phyloP scores from a whole-genome alignment of 2,329 filamentous ascomycete genomes.

The Ceratocystis papillata region DNA sequence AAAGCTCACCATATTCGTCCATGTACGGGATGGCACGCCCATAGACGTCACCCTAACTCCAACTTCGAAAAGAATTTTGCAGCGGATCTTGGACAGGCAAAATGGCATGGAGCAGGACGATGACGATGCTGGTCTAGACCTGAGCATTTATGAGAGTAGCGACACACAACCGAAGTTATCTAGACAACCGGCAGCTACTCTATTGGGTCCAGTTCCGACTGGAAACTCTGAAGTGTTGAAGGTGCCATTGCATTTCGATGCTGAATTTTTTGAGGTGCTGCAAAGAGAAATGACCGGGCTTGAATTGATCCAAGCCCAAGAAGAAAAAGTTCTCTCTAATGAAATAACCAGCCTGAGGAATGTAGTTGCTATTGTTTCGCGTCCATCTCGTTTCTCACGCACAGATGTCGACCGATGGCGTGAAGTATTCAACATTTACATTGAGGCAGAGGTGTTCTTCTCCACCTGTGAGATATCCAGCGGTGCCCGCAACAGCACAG shows the following conservation, averaged over 20 bases:
- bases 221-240: slow-evolving; percentile 41
- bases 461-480: slow-evolving; percentile 62
- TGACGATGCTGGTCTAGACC: not conserved
- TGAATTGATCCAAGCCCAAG: slow-evolving; percentile 54
- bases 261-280: slow-evolving; percentile 68
- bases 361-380: slow-evolving; percentile 53
- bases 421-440: slow-evolving; percentile 68
- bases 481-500: slow-evolving; percentile 53
- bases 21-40: slow-evolving; percentile 54
- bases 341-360: slow-evolving; percentile 55
- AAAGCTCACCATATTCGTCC: slow-evolving; percentile 58
- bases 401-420: slow-evolving; percentile 67
- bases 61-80: slow-evolving; percentile 52
- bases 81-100: slow-evolving; percentile 37
- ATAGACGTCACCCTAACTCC: slow-evolving; percentile 58
- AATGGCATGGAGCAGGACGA: slow-evolving; percentile 6
- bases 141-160: not conserved
- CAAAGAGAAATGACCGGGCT: slow-evolving; percentile 60
- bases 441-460: slow-evolving; percentile 73
- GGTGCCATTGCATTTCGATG: slow-evolving; percentile 64
- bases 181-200: not conserved
- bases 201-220: not conserved
- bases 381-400: slow-evolving; percentile 50
- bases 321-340: slow-evolving; percentile 51
- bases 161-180: not conserved